Base-by-base conservation (phyloP, 108 stramenopile species). In the Cyclotella cryptica region DNA sequence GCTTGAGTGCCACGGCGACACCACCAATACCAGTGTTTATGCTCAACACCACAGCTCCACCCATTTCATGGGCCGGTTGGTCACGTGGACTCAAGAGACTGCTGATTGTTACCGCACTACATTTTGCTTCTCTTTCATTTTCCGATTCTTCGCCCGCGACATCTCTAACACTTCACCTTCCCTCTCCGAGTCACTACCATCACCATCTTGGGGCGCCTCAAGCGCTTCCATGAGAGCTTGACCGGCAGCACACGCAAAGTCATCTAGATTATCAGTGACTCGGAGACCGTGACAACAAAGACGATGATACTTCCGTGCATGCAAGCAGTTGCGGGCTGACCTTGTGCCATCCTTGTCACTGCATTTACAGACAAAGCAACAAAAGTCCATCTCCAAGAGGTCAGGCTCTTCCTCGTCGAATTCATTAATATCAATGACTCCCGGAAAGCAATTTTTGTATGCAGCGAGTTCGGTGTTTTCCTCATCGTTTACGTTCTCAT, bases 351-450 rank as follows among this genome's bases (percentile, higher is more conserved):
- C 28, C 45, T 52, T 28, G 40, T 21, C 24, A 3, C 18, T 29
- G 24, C 78, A 79, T 44, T 79, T 66, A 60, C 78, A 79, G 17
- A 72, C 9, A 26, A 65, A 79, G 65, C 78, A 79, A 51, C 78
- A 79, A 55, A 79, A 79, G 42, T 79, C 78, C 1, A 77, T 61
- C 47, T 77, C 75, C 0, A 22, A 28, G 13, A 66, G 42, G 7
- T 30, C 51, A 5, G 62, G 46, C 28, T 14, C 41, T 22, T 58
- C 45, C 27, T 69, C 75, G 1, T 55, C 49, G 29, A 66, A 71
- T 40, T 43, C 43, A 49, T 28, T 35, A 17, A 66, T 21, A n/a
- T 35, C 42, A 11, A 10, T 57, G 24, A 24, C 64, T 55, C 10
- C 42, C 42, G 13, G 12, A n/a, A 17, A 49, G 3, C 19, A 45